phyloP scores from a whole-genome alignment of 192 early-diverging fungal species.

The Mortierella alpina region DNA sequence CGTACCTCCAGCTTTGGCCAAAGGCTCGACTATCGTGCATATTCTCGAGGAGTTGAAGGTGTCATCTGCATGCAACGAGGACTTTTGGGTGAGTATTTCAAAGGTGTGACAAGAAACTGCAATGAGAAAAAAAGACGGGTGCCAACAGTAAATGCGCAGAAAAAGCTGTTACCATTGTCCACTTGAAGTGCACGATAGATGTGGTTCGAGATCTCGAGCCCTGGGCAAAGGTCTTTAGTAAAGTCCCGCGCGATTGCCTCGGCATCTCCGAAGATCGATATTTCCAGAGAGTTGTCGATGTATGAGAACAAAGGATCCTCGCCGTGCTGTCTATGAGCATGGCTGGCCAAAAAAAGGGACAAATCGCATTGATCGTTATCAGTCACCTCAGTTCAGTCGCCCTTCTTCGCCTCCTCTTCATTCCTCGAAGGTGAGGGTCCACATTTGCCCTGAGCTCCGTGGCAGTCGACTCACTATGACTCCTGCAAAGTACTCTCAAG shows the following conservation, averaged over 20 bases:
- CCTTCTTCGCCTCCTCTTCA: background rate
- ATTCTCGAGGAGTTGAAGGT: slow-evolving; percentile 46
- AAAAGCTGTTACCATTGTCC: slow-evolving; percentile 32
- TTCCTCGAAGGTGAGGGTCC: too few species aligned
- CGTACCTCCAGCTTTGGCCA: slow-evolving; percentile 54
- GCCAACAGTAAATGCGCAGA: background rate
- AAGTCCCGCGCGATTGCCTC: slow-evolving; percentile 67
- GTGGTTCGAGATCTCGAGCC: slow-evolving; percentile 35
- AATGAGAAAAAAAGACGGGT: background rate
- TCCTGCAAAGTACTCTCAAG: too few species aligned
- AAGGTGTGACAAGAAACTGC: background rate
- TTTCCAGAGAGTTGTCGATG: slow-evolving; percentile 78
- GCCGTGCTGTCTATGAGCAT: slow-evolving; percentile 8
- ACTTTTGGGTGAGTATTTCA: background rate
- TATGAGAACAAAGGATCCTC: slow-evolving; percentile 68
- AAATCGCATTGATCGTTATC: background rate
- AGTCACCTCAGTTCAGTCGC: background rate
- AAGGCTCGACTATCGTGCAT: slow-evolving; percentile 48
- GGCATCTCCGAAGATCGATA: slow-evolving; percentile 73
- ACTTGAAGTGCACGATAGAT: slow-evolving; percentile 51
- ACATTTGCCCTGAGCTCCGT: too few species aligned
- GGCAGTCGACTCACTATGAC: too few species aligned
- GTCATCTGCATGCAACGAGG: slow-evolving; percentile 18
- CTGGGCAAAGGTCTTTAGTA: slow-evolving; percentile 30
- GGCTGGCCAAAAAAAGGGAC: slow-evolving; percentile 2